Conservation (phyloP, 129 eudicot genomes). For the Flaveria ramosissima region DNA sequence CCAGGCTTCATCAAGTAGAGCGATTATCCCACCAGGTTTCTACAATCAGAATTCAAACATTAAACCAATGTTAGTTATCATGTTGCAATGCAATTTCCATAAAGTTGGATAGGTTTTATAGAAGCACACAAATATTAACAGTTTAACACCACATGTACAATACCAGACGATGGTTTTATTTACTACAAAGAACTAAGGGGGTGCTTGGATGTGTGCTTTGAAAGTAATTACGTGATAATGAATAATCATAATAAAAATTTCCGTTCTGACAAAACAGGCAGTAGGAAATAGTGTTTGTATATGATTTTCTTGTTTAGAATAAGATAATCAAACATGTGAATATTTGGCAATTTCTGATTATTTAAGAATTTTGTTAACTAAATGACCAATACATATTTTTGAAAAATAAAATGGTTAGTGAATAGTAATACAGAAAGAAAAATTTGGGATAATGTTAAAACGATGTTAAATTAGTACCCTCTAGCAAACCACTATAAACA, state of each 20-base stretch:
- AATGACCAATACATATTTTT: neutral
- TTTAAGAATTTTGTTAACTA: neutral
- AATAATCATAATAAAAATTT: neutral
- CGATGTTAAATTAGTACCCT: neutral
- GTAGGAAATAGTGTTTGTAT: constrained; percentile 1
- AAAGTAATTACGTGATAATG: neutral
- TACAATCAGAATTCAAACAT: constrained; percentile 44
- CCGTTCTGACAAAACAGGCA: neutral
- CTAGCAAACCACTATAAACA: neutral
- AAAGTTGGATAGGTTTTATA: neutral
- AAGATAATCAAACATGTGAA: neutral
- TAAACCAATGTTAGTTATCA: constrained; percentile 18
- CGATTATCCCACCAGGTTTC: constrained; percentile 99
- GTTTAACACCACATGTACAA: neutral
- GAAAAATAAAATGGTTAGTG: neutral
- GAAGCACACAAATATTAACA: neutral
- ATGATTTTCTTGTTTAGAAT: neutral
- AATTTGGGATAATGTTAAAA: neutral
- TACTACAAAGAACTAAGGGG: neutral
- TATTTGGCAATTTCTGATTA: neutral
- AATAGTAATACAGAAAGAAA: neutral
- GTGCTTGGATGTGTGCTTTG: neutral
- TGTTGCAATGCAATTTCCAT: neutral
- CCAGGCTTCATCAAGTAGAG: constrained; percentile 99
- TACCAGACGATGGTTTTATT: neutral